These are phyloP conservation scores for Fragilariopsis cylindrus DNA, from an alignment of 108 stramenopile genomes.

Conservation along the genomic window DNA sequence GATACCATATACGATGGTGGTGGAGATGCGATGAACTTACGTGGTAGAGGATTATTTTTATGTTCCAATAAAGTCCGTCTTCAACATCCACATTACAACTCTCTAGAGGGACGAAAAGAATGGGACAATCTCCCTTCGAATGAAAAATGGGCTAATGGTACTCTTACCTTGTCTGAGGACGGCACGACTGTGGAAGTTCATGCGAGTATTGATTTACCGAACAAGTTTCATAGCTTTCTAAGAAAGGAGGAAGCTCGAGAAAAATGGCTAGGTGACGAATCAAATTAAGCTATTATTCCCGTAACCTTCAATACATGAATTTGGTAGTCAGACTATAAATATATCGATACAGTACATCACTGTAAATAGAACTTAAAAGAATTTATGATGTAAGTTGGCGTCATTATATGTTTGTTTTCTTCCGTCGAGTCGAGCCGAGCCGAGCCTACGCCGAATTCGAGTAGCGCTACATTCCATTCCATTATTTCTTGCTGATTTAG, in stretches of 20 bases:
- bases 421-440: too few relatives aligned
- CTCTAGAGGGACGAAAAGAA: constrained; percentile 32
- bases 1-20: constrained; percentile 74
- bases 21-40: constrained; percentile 47
- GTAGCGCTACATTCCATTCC: too few relatives aligned
- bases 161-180: constrained; percentile 16
- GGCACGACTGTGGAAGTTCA: constrained; percentile 42
- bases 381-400: too few relatives aligned
- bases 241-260: constrained; percentile 13
- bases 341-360: too few relatives aligned
- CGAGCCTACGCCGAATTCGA: too few relatives aligned
- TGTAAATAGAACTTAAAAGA: too few relatives aligned
- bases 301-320: too few relatives aligned
- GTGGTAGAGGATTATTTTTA: constrained; percentile 63
- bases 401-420: too few relatives aligned
- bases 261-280: too few relatives aligned
- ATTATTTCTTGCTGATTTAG: too few relatives aligned
- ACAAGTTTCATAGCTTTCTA: constrained; percentile 49
- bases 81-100: constrained; percentile 77
- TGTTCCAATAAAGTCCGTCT: constrained; percentile 66
- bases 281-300: too few relatives aligned
- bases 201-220: constrained; percentile 53
- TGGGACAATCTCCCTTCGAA: constrained; percentile 5
- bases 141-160: constrained; percentile 13
- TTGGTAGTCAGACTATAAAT: too few relatives aligned